Conservation (phyloP, 495 filamentous ascomycete species). For the Trichoderma parareesei region DNA sequence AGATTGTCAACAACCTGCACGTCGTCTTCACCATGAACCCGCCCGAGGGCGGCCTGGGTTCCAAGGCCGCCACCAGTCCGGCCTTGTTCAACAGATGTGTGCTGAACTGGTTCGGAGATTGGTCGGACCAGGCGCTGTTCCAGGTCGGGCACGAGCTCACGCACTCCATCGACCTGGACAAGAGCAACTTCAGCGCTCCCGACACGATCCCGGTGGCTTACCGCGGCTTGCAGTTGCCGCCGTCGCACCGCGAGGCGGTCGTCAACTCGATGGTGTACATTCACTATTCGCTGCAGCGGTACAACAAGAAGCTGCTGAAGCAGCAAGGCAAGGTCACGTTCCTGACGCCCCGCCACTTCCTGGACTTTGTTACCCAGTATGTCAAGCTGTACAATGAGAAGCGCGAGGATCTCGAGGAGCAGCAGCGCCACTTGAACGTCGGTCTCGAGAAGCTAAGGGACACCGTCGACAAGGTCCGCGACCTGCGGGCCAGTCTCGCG, state of each 20-base stretch:
- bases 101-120: constrained; percentile 99
- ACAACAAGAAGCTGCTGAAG: constrained; percentile 82
- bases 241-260: constrained; percentile 81
- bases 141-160: constrained; percentile 95
- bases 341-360: constrained; percentile 91
- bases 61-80: constrained; percentile 93
- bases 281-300: constrained; percentile 82
- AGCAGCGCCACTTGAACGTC: constrained; percentile 95
- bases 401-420: constrained; percentile 94
- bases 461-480: constrained; percentile 94
- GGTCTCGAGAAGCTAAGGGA: constrained; percentile 96
- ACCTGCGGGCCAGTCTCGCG: constrained; percentile 80
- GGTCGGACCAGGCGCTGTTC: constrained; percentile 98
- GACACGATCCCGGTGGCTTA: constrained; percentile 90
- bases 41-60: constrained; percentile 88
- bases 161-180: constrained; percentile 88
- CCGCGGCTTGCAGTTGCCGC: constrained; percentile 72
- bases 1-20: constrained; percentile 97
- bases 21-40: constrained; percentile 99
- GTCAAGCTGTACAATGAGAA: constrained; percentile 98
- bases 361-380: constrained; percentile 97
- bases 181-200: constrained; percentile 73
- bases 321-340: constrained; percentile 87
- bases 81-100: constrained; percentile 98
- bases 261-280: constrained; percentile 98